Evolutionary conservation across 495 filamentous ascomycete species (phyloP), one percentile per base, ranked within the genome.

Genomic region (Parathielavia appendiculata): DNA sequence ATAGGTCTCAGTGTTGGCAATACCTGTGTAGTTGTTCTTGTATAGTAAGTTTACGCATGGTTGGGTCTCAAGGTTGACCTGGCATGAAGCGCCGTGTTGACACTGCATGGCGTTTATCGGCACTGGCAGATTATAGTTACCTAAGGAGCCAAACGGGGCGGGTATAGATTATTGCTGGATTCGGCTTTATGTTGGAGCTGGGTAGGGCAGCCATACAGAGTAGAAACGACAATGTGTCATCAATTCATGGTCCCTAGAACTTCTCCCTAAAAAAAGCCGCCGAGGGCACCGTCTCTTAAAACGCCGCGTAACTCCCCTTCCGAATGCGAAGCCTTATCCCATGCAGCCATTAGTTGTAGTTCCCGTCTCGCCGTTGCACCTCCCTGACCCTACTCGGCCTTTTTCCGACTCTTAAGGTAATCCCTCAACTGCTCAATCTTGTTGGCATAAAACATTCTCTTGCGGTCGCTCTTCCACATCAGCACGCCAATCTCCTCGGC

Each of bases 401-500:
- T 77, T 66, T 78, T 80, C 36, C 83, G 79, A 56, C 81, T 87
- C 69, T 84, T 85, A 61, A 97, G 71, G 69, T 85, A 96, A 58
- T 86, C 83, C 47, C 82, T 82, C 45, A 97, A 81, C 72, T 95
- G 90, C 68, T 97, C 90, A 62, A 89, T 78, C 63, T 88, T 83
- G 9, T 84, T 92, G 10, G 91, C 90, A 70, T 96, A 97, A 71
- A 96, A 95, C 74, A 86, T 83, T 41, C 84, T 80, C 72, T 87
- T 88, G 40, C 74, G 72, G 59, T 93, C 85, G 58, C 81, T 90
- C 66, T 85, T 90, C 90, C 91, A 97, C 16, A 86, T 81, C 65
- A 96, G 70, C 40, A 97, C 90, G n/a, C 93, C 93, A 60, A 97
- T 83, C 69, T 93, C 90, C 58, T 91, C 88, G 0, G 95, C 92